These are phyloP conservation scores for Sherardia arvensis DNA, from an alignment of 257 asterid genomes.

Conservation along the genomic window DNA sequence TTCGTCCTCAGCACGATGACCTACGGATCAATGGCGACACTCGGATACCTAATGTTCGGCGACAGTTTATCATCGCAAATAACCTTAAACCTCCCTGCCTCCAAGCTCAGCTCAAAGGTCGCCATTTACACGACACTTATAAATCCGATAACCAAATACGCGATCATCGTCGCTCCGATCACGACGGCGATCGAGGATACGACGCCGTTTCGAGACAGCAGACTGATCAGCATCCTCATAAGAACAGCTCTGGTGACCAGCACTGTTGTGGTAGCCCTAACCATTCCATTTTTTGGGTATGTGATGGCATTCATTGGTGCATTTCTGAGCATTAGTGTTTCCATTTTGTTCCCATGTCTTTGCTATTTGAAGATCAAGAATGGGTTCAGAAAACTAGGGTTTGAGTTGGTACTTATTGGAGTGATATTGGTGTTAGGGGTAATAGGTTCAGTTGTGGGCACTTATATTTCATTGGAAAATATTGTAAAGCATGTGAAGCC, in stretches of 20 bases:
- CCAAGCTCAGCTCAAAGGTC: conserved; percentile 26
- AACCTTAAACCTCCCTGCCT: conserved; percentile 38
- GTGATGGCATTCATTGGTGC: conserved; percentile 51
- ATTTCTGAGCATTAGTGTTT: conserved; percentile 19
- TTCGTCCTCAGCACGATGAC: conserved; percentile 29
- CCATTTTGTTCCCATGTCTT: conserved; percentile 40
- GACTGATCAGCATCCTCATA: conserved; percentile 4
- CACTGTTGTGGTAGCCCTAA: conserved; percentile 12
- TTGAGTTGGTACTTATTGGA: conserved; percentile 18
- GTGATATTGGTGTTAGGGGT: conserved; percentile 23
- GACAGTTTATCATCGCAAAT: conserved; percentile 27
- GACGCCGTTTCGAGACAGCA: neutral
- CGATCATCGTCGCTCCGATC: conserved; percentile 21
- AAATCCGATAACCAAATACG: conserved; percentile 42
- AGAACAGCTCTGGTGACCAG: conserved; percentile 15
- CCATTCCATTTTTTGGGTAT: conserved; percentile 25
- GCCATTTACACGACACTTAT: conserved; percentile 39
- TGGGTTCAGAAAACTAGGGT: conserved; percentile 13
- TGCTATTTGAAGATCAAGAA: conserved; percentile 40
- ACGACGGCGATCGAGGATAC: conserved; percentile 14
- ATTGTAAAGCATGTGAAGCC: conserved; percentile 10
- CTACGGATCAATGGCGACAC: conserved; percentile 40
- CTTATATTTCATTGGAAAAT: conserved; percentile 29
- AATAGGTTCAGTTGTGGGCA: conserved; percentile 25
- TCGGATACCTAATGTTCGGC: conserved; percentile 50